phyloP scores from a whole-genome alignment of 306 rosid genomes.

The Lupinus albus region DNA sequence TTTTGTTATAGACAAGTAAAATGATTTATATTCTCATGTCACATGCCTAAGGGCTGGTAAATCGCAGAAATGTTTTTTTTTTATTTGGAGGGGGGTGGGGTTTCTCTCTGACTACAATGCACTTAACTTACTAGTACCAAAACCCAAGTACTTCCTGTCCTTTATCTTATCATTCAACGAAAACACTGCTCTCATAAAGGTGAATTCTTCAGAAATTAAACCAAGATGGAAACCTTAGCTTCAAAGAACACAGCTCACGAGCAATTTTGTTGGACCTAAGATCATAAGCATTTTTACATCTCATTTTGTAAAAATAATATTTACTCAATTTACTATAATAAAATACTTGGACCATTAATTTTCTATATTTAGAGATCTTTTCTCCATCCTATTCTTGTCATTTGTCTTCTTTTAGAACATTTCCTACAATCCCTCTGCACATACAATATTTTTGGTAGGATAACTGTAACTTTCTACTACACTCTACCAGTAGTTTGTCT shows the following conservation, averaged over 20 bases:
- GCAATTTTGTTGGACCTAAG: neutral
- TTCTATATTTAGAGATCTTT: neutral
- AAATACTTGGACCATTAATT: neutral
- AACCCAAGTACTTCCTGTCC: neutral
- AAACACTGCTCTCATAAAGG: neutral
- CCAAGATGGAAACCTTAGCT: neutral
- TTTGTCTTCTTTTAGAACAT: neutral
- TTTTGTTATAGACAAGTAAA: constrained; percentile 30
- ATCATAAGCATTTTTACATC: neutral
- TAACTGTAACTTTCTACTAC: neutral
- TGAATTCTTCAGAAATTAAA: neutral
- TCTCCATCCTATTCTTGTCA: neutral
- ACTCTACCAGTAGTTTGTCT: neutral
- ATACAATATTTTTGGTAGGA: neutral
- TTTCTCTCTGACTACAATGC: neutral
- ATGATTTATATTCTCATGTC: constrained; percentile 10
- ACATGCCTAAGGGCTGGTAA: constrained; percentile 3
- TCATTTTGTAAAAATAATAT: neutral
- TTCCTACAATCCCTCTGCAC: constrained; percentile 3
- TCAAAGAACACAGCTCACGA: constrained; percentile 5
- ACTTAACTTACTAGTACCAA: neutral
- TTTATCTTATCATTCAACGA: neutral
- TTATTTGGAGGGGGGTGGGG: too few species aligned
- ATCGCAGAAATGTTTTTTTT: neutral
- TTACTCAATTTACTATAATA: neutral